Evolutionary conservation across 2,329 filamentous ascomycete species (phyloP).

Genomic region (Pseudofabraea citricarpa): DNA sequence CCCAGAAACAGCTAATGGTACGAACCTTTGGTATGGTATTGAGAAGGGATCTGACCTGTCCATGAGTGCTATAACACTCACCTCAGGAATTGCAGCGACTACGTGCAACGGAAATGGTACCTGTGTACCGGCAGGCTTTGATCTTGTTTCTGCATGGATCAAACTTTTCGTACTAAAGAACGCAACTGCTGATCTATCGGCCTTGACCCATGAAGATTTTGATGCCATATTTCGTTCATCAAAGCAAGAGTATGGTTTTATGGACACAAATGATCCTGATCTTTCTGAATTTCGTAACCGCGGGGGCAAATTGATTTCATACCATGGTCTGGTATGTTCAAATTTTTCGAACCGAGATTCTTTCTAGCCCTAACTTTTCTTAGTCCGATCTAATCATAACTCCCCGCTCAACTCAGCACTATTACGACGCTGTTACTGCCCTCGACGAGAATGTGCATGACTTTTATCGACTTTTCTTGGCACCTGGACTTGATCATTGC

Average conservation of each 20-base stretch:
- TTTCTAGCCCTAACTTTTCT: not conserved
- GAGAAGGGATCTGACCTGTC: constrained; percentile 2
- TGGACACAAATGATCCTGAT: constrained; percentile 5
- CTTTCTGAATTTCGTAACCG: constrained; percentile 1
- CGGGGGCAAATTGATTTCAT: constrained; percentile 8
- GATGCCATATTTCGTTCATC: constrained; percentile 23
- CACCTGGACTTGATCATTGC: constrained; percentile 31
- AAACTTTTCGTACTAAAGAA: constrained; percentile 4
- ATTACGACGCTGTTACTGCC: constrained; percentile 19
- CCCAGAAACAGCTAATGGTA: not conserved
- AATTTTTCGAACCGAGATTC: not conserved
- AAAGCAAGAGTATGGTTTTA: constrained; percentile 20
- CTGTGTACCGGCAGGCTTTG: not conserved
- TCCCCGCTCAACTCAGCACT: constrained; percentile 15
- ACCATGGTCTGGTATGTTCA: constrained; percentile 6
- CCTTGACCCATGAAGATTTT: constrained; percentile 25
- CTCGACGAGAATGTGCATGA: constrained; percentile 18
- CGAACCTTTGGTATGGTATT: constrained; percentile 7
- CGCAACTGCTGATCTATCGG: constrained; percentile 11
- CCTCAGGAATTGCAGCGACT: not conserved
- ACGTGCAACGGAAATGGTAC: constrained; percentile 3
- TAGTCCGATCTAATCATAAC: constrained; percentile 12
- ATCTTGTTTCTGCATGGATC: constrained; percentile 3
- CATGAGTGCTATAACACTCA: not conserved
- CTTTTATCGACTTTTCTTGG: constrained; percentile 29